Base-by-base conservation (phyloP, 2,329 filamentous ascomycete genomes). In the Neobulgaria alba region DNA sequence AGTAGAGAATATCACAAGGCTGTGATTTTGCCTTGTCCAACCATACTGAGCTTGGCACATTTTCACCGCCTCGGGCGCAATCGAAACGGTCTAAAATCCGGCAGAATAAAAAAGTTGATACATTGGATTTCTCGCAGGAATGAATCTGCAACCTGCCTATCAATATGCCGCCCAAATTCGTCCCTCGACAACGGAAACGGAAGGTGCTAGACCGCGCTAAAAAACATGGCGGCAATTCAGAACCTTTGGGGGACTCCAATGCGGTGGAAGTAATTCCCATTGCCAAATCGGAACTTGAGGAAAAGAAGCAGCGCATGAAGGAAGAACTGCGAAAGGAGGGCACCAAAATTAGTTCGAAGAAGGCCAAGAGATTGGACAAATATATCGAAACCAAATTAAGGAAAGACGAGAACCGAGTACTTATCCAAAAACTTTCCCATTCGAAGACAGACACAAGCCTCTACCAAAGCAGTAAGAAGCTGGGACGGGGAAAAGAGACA, bases 311-410 rank as follows among this genome's bases (percentile, higher is more conserved):
- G 10, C 65, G 61, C 42, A 58, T 80, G 49, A 74, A 71, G 44
- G 67, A 71, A 16, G 69, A 79, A 47, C 56, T 80, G 41, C 65
- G 62, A 41, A 60, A 67, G 17, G 65, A 73, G 38, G 71, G 68
- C 1, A 54, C 59, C 33, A 78, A 79, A 54, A 67, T 79, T 57
- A 79, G 68, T 55, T 67, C 74, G 45, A 79, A 82, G 57, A 82
- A 82, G 59, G 73, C 77, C 4, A 81, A 82, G 63, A 69, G 78
- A 2, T 58, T 82, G 29, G 77, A 81, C 48, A 82, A 82, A 56
- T 82, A 81, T 57, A 79, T 82, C 50, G 89, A 96, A 56, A 92
- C 75, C 43, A 98, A 98, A 71, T 69, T 98, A 33, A 85, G 81
- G 62, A 95, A 94, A 62, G 92, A 98, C 58, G 90, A 96, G 62